These are phyloP conservation scores for Candida namnaoensis DNA, from an alignment of 805 yeast species.

Conservation along the genomic window DNA sequence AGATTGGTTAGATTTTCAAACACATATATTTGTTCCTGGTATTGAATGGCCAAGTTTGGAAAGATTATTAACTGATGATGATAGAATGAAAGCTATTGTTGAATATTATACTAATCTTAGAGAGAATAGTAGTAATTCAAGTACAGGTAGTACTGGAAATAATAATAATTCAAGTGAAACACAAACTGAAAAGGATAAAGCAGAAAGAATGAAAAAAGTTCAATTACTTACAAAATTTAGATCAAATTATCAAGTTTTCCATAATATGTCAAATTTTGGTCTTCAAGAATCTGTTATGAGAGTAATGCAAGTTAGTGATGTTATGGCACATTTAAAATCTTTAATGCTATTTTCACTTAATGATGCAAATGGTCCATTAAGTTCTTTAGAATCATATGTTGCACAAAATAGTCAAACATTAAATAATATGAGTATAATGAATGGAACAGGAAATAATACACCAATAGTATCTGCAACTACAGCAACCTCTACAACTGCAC, in stretches of 20 bases:
- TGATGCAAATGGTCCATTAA: constrained; percentile 43
- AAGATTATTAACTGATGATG: constrained; percentile 24
- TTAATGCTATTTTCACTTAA: constrained; percentile 50
- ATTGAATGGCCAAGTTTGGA: constrained; percentile 38
- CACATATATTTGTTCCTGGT: constrained; percentile 36
- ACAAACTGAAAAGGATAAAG: constrained; percentile 1
- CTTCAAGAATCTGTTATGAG: constrained; percentile 59
- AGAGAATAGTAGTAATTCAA: constrained; percentile 2
- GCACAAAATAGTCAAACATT: constrained; percentile 3
- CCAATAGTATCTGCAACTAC: constrained; percentile 8
- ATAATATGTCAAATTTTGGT: constrained; percentile 48
- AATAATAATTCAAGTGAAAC: not conserved
- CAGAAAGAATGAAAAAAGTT: constrained; percentile 4
- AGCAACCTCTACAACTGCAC: constrained; percentile 3
- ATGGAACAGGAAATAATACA: not conserved
- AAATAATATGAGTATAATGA: not conserved
- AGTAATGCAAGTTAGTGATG: constrained; percentile 67
- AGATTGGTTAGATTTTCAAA: constrained; percentile 63
- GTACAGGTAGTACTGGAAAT: not conserved
- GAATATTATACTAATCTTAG: constrained; percentile 1
- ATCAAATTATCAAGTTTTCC: constrained; percentile 34
- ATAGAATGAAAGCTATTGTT: constrained; percentile 10
- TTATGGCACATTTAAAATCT: constrained; percentile 63
- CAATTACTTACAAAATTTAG: constrained; percentile 21
- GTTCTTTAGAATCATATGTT: constrained; percentile 38